Percentiles rank a stretch among this genome's conserved stretches.
These are phyloP conservation scores for Skeletonema menzelii DNA, from an alignment of 108 stramenopile species.

Conservation along the genomic window DNA sequence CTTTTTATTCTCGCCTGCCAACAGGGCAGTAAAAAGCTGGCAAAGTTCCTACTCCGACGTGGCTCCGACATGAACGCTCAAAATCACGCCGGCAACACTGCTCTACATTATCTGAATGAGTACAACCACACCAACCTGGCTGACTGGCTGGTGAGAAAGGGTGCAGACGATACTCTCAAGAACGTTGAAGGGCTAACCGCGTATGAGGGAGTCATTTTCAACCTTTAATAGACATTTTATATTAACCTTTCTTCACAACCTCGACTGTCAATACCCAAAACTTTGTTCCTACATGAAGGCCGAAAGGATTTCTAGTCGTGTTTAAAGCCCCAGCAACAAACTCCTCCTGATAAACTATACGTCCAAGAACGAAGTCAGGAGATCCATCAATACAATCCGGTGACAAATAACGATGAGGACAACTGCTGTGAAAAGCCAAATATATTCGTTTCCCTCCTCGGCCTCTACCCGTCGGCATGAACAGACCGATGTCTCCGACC, in stretches of 20 bases:
- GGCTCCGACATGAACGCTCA: constrained; percentile 81
- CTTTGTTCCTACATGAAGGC: constrained; percentile 80
- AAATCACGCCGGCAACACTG: constrained; percentile 77
- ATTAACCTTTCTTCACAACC: constrained; percentile 54
- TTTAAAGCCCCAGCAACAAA: constrained; percentile 68
- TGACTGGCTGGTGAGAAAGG: constrained; percentile 79
- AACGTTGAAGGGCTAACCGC: constrained; percentile 77
- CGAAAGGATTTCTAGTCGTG: constrained; percentile 80
- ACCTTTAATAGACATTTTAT: background rate
- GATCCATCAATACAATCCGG: constrained; percentile 70
- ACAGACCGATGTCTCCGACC: constrained; percentile 82
- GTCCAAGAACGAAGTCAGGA: constrained; percentile 81
- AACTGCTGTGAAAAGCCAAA: constrained; percentile 82
- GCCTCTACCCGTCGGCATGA: constrained; percentile 83
- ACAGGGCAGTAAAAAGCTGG: constrained; percentile 83
- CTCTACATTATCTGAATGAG: constrained; percentile 76
- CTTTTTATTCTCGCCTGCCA: constrained; percentile 81
- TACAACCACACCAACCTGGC: constrained; percentile 72
- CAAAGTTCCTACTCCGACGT: constrained; percentile 75
- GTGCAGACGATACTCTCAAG: constrained; percentile 68
- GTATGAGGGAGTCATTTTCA: constrained; percentile 61
- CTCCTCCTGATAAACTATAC: constrained; percentile 81
- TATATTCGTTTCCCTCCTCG: constrained; percentile 73
- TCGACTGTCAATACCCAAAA: constrained; percentile 86
- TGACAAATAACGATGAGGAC: constrained; percentile 81